Evolutionary conservation across 352 stramenopile genomes (phyloP), one percentile per base, ranked within the genome.

Genomic region (Phytophthora brassicae): DNA sequence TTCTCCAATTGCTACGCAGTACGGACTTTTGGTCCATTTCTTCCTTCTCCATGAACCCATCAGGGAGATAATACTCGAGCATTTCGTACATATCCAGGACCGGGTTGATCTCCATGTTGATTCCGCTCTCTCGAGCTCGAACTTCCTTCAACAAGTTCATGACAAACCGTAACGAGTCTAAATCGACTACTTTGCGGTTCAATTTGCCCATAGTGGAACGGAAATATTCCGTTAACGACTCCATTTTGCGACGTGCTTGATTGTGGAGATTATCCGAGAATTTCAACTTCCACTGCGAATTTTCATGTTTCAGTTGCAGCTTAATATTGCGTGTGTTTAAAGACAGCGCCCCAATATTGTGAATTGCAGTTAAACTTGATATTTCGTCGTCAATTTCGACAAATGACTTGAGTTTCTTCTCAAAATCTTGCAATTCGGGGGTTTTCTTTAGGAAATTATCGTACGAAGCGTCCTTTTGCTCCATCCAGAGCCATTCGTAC

Each of bases 11-110:
- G 53, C 89, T 96, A 23, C 92, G 89, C 6, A 99, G 73, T 14
- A 99, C 95, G 16, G 93, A 99, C 75, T 99, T 99, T 65, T 99
- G 97, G 56, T 99, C 97, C 77, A 99, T 99, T 67, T 99, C 97
- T 63, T 99, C 95, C 64, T 99, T 99, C 59, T 99, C 96, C 95
- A 99, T 99, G 70, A 99, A 99, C 3, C 92, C 93, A 23, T 96
- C 84, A 3, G 93, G 89, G 1, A 97, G 42, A 56, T 97, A 98
- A 36, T 94, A 94, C 67, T 98, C 91, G 17, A 99, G 83, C 93
- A 99, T 98, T 52, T 94, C 90, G 80, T 99, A 99, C 97, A 99
- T 99, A 47, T 99, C 96, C 48, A 99, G 84, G 39, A 99, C 96
- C 3, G 97, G 96, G 42, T 96, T 95, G 60, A 99, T 99, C 68